Evolutionary conservation across 1,284 basidiomycete genomes (phyloP).

Genomic region (Cronartium quercuum): DNA sequence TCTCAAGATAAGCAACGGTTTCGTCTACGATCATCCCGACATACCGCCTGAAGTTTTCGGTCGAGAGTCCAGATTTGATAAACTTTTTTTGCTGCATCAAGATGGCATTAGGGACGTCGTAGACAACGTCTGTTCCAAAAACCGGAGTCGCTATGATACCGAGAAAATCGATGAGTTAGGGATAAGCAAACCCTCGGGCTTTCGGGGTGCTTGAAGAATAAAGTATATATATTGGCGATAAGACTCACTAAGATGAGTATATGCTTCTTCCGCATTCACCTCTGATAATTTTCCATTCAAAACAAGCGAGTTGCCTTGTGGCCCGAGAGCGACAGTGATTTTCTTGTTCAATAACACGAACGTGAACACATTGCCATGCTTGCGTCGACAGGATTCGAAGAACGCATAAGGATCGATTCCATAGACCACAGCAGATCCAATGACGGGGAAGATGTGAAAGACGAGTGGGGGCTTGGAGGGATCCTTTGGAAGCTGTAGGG

Average conservation of each 20-base stretch:
- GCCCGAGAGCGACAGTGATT: slow-evolving; percentile 83
- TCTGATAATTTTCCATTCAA: slow-evolving; percentile 87
- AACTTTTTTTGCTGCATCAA: slow-evolving; percentile 99
- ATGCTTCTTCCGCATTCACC: slow-evolving; percentile 93
- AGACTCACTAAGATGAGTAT: slow-evolving; percentile 59
- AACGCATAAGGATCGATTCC: slow-evolving; percentile 74
- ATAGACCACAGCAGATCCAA: slow-evolving; percentile 67
- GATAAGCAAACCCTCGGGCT: slow-evolving; percentile 2
- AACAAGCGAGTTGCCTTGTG: slow-evolving; percentile 89
- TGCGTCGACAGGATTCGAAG: slow-evolving; percentile 67
- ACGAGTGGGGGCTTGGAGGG: slow-evolving; percentile 62
- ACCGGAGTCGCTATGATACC: slow-evolving; percentile 47
- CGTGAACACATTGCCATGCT: slow-evolving; percentile 81
- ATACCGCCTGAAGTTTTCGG: slow-evolving; percentile 85
- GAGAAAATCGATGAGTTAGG: background rate
- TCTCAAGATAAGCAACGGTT: slow-evolving; percentile 53
- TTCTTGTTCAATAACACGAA: slow-evolving; percentile 82
- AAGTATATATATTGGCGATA: slow-evolving; percentile 43
- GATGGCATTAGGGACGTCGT: slow-evolving; percentile 90
- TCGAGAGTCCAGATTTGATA: slow-evolving; percentile 83
- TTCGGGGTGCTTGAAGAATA: background rate
- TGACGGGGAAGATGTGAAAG: slow-evolving; percentile 68
- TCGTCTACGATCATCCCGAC: slow-evolving; percentile 85
- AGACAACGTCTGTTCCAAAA: slow-evolving; percentile 96
- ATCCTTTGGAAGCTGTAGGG: slow-evolving; percentile 42